Conservation (phyloP, 2,329 filamentous ascomycete species). For the Aspergillus tubingensis region DNA sequence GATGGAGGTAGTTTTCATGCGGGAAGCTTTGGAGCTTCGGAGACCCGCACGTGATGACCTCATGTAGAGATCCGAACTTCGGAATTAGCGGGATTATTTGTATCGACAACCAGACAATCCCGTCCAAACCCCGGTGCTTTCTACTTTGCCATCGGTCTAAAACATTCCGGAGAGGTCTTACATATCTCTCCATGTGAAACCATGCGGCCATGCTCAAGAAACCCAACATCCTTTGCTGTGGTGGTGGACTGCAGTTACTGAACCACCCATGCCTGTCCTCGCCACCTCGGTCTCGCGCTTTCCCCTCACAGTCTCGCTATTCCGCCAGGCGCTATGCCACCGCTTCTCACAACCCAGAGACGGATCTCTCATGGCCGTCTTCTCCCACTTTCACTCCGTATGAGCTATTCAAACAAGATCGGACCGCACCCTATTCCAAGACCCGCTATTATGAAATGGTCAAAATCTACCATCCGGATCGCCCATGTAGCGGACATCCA, state of each 20-base stretch:
- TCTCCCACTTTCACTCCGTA: constrained; percentile 69
- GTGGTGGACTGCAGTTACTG: constrained; percentile 41
- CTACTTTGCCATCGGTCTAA: background rate
- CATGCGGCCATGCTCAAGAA: constrained; percentile 53
- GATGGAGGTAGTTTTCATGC: background rate
- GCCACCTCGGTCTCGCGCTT: constrained; percentile 31
- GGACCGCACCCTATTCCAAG: constrained; percentile 74
- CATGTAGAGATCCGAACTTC: background rate
- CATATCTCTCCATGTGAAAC: constrained; percentile 25
- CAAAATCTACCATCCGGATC: constrained; percentile 94
- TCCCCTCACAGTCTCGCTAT: constrained; percentile 20
- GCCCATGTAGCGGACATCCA: constrained; percentile 49
- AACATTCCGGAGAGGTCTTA: background rate
- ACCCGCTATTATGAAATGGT: constrained; percentile 84
- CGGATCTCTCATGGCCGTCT: constrained; percentile 46
- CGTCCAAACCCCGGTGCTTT: background rate
- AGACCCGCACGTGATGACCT: background rate
- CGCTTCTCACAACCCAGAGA: constrained; percentile 30
- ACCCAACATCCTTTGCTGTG: constrained; percentile 40
- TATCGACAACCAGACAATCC: background rate
- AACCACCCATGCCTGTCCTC: constrained; percentile 24
- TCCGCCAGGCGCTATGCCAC: constrained; percentile 36
- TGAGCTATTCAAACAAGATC: constrained; percentile 72
- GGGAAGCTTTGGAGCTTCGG: background rate
- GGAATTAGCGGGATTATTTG: background rate